Conservation (phyloP, 2,329 filamentous ascomycete genomes). For the Coleophoma cylindrospora region DNA sequence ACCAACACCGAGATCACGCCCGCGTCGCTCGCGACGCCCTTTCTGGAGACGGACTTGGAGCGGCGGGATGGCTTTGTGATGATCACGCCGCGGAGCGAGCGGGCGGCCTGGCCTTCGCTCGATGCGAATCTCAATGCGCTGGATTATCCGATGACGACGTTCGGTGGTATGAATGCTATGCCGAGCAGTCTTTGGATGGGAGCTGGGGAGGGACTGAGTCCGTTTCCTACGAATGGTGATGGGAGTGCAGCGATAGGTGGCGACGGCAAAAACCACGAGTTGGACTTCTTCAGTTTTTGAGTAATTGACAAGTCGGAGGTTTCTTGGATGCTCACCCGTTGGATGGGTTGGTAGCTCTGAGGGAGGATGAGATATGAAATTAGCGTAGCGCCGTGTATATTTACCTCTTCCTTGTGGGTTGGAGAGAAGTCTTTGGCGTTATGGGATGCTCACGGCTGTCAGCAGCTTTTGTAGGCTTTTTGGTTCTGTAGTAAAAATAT, state of each 20-base stretch:
- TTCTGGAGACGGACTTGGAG: neutral
- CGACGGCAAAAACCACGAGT: conserved; percentile 28
- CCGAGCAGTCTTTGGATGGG: conserved; percentile 1
- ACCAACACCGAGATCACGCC: neutral
- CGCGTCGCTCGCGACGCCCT: neutral
- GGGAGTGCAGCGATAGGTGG: conserved; percentile 2
- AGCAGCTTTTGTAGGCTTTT: too few species aligned
- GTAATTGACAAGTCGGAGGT: neutral
- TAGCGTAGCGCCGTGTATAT: too few species aligned
- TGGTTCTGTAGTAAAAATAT: too few species aligned
- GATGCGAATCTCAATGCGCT: conserved; percentile 8
- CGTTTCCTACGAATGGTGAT: neutral
- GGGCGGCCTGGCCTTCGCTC: conserved; percentile 8
- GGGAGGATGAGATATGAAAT: too few species aligned
- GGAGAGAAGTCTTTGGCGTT: too few species aligned
- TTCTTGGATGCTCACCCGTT: too few species aligned
- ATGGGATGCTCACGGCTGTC: too few species aligned
- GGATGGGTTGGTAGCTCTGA: too few species aligned
- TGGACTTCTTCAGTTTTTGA: conserved; percentile 36
- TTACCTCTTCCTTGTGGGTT: too few species aligned
- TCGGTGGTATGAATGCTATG: neutral
- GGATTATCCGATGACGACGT: conserved; percentile 12
- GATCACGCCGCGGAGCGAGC: conserved; percentile 8
- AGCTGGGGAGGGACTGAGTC: conserved; percentile 1
- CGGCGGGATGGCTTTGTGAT: conserved; percentile 8